phyloP scores from a whole-genome alignment of 495 filamentous ascomycete genomes.

The Clohesyomyces aquaticus region DNA sequence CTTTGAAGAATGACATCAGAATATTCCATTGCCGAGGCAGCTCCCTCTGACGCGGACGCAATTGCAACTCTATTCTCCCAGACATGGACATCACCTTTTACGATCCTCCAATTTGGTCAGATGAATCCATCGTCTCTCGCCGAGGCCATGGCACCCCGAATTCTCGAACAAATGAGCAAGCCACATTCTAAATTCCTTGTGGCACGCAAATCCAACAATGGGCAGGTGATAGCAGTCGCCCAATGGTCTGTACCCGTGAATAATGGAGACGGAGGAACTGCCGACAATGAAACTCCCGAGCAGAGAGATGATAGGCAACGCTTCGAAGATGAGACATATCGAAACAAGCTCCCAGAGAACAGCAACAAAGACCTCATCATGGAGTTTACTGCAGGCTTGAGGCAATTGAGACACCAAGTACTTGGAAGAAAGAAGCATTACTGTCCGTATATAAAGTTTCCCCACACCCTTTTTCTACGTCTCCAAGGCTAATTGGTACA shows the following conservation, averaged over 20 bases:
- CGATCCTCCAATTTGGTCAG: conserved; percentile 35
- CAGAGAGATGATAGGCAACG: conserved; percentile 28
- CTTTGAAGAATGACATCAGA: neutral
- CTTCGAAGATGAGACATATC: conserved; percentile 28
- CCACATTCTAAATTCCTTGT: conserved; percentile 1
- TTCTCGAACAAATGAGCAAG: conserved; percentile 22
- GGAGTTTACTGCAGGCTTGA: conserved; percentile 20
- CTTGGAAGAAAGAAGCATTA: conserved; percentile 15
- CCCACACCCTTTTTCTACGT: neutral
- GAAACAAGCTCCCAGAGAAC: conserved; percentile 24
- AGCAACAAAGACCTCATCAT: conserved; percentile 38
- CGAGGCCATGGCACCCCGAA: conserved; percentile 26
- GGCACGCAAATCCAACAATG: conserved; percentile 3
- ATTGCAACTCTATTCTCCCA: conserved; percentile 35
- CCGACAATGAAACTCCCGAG: conserved; percentile 5
- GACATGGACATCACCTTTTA: conserved; percentile 33
- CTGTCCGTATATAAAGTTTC: conserved; percentile 3
- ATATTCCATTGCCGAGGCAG: conserved; percentile 9
- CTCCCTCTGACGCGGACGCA: conserved; percentile 8
- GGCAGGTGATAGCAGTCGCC: conserved; percentile 22
- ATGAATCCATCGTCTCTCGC: conserved; percentile 15
- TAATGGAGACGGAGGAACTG: neutral
- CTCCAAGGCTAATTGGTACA: neutral
- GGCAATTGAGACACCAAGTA: conserved; percentile 6
- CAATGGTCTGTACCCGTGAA: conserved; percentile 28